Base-by-base conservation (phyloP, 345 rosid genomes). In the Corymbia maculata region DNA sequence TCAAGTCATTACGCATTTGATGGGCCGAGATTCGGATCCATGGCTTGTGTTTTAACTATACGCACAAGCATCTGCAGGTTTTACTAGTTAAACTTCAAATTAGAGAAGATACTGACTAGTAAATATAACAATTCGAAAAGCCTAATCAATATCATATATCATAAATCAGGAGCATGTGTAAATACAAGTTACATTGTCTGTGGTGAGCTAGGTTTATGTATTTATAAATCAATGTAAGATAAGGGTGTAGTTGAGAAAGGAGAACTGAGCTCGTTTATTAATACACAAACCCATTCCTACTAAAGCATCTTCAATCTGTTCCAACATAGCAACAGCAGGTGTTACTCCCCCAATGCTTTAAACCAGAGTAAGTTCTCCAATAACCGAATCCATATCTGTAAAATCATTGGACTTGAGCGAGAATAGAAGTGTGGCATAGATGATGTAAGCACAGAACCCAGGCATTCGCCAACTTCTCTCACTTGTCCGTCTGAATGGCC, bases 401-500 rank as follows among this genome's bases (percentile, higher is more conserved):
- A 16, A 75, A 36, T 36, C 47, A 5, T 9, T 7, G 7, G 26
- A 42, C 47, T 75, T 75, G 49, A 75, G 49, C 12, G 26, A 75
- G 47, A 9, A 75, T 3, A 75, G 82, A 36, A 75, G 82, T 75
- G 49, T 42, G 47, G 82, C 42, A 75, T 75, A 12, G 82, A 75
- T 36, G 47, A 42, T 36, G 26, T 75, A 75, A 75, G 47, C 24
- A 32, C 13, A 70, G 45, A 70, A 70, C 7, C 7, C 80, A 0
- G 80, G 80, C 80, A 70, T 32, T 2, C 12, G 7, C 82, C 82
- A 19, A 75, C 49, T 75, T 36, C 59, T 51, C 80, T 94, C 92
- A 93, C 91, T 85, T 91, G 88, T 90, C 91, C 24, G 96, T 90
- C 68, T 59, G 85, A 75, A 92, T 89, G 45, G 89, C 95, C 85